Conservation (phyloP, 1,139 yeast species). For the Yamadazyma songkhlaensis region DNA sequence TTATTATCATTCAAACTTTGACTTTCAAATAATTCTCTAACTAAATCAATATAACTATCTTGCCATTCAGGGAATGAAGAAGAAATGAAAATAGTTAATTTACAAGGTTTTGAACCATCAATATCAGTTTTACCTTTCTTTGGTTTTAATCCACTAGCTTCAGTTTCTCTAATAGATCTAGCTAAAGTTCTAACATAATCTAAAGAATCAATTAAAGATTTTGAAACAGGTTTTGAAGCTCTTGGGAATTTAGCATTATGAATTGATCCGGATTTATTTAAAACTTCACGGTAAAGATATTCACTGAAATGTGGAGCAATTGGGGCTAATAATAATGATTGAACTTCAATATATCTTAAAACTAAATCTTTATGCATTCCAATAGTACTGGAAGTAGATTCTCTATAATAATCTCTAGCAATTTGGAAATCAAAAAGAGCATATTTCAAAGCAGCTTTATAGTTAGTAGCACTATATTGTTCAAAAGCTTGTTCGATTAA, state of each 20-base stretch:
- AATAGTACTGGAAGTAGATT: constrained; percentile 53
- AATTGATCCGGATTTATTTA: constrained; percentile 59
- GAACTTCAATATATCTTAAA: constrained; percentile 77
- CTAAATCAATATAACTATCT: constrained; percentile 78
- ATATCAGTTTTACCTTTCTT: constrained; percentile 78
- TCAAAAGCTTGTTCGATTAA: constrained; percentile 71
- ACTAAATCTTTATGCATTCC: constrained; percentile 87
- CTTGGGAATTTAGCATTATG: constrained; percentile 81
- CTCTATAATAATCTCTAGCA: constrained; percentile 95
- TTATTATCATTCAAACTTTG: constrained; percentile 61
- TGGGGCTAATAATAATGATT: constrained; percentile 83
- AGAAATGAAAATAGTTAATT: constrained; percentile 69
- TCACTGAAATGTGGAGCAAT: constrained; percentile 96
- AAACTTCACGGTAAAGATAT: constrained; percentile 78
- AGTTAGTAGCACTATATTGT: constrained; percentile 70
- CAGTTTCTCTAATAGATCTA: constrained; percentile 88
- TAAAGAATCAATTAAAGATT: constrained; percentile 62
- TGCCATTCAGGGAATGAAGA: constrained; percentile 96
- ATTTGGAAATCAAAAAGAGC: constrained; percentile 94
- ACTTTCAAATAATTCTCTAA: constrained; percentile 70
- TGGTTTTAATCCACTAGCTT: constrained; percentile 82
- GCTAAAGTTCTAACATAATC: constrained; percentile 74
- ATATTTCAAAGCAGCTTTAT: constrained; percentile 83
- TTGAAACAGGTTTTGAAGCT: constrained; percentile 62
- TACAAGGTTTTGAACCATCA: constrained; percentile 71